Percentiles rank a stretch among this genome's conserved stretches.
Conservation (phyloP, 305 asterid genomes). For the Fraxinus ornus region DNA sequence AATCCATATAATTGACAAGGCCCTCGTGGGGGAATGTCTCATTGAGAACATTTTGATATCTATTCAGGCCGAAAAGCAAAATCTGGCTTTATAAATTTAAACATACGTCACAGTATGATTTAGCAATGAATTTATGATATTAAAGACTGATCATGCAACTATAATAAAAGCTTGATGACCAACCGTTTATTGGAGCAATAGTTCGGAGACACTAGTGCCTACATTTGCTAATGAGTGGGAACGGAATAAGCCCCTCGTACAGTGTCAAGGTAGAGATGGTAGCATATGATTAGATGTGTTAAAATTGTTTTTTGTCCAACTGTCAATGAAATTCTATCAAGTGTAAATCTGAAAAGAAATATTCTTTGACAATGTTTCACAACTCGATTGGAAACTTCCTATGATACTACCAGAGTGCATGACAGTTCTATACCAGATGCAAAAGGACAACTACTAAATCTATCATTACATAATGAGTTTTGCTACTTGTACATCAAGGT, state of each 20-base stretch:
- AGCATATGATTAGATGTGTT: no score
- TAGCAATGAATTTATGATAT: background rate
- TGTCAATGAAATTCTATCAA: no score
- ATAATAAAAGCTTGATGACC: background rate
- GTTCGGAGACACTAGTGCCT: background rate
- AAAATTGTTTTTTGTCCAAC: no score
- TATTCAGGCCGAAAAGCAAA: background rate
- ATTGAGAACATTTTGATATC: no score
- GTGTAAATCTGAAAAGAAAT: no score
- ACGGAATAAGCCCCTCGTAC: no score
- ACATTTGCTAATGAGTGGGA: background rate
- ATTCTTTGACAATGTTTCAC: no score
- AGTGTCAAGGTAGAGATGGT: no score
- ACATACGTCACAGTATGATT: background rate
- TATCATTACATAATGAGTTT: slow-evolving; percentile 8
- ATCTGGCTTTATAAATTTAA: background rate
- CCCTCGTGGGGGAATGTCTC: background rate
- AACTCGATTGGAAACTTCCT: background rate
- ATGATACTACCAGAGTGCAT: background rate
- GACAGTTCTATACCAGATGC: background rate
- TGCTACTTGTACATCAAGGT: no score
- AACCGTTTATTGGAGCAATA: background rate
- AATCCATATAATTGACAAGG: background rate
- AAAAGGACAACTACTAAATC: slow-evolving; percentile 13
- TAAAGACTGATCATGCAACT: background rate